Percentiles rank a stretch among this genome's conserved stretches.
Conservation (phyloP, 2,329 filamentous ascomycete species). For the Tolypocladium tundrense region DNA sequence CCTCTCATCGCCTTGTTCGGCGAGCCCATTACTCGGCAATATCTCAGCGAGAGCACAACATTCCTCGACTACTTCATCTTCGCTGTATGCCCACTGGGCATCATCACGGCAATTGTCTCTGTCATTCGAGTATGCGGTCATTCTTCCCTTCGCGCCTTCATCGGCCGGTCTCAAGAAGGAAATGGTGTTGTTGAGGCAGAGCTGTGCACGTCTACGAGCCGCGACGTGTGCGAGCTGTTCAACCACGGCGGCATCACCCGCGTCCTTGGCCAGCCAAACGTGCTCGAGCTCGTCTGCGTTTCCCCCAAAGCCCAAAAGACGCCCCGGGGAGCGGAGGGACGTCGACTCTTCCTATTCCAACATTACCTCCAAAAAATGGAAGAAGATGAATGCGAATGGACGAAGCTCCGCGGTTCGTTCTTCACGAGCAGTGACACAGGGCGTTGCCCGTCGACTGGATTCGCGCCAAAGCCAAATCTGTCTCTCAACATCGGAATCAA, state of each 20-base stretch:
- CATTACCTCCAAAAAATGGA: neutral
- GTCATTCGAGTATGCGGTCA: conserved; percentile 21
- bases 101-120: conserved; percentile 25
- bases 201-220: conserved; percentile 27
- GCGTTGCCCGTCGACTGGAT: neutral
- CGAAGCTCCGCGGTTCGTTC: neutral
- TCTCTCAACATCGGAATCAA: conserved; percentile 8
- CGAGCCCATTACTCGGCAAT: conserved; percentile 27
- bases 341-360: neutral
- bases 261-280: conserved; percentile 19
- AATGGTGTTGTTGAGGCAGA: conserved; percentile 23
- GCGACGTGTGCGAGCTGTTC: conserved; percentile 28
- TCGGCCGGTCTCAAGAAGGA: conserved; percentile 27
- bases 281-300: conserved; percentile 19
- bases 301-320: neutral
- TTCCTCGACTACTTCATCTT: conserved; percentile 21
- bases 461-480: conserved; percentile 6
- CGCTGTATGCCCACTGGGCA: conserved; percentile 25
- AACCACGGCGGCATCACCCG: conserved; percentile 19
- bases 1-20: conserved; percentile 24
- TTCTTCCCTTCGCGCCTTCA: conserved; percentile 21
- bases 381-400: neutral
- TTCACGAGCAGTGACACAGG: neutral
- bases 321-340: neutral
- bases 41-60: conserved; percentile 20